These are phyloP conservation scores for Globisporangium alternatum DNA, from an alignment of 352 stramenopile genomes.

Conservation along the genomic window DNA sequence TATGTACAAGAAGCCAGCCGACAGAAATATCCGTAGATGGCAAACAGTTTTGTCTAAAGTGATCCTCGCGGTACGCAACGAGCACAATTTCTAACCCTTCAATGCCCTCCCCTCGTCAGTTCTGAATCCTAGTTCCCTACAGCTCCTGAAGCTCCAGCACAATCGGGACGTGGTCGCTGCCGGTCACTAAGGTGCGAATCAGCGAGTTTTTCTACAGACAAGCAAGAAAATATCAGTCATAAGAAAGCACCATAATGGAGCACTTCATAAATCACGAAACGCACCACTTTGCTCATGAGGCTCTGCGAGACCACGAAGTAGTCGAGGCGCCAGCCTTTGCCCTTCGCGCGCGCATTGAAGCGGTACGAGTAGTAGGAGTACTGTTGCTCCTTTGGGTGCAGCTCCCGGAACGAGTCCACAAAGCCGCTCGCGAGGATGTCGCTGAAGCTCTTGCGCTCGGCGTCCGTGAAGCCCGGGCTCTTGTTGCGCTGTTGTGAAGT, in stretches of 20 bases:
- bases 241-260: background rate
- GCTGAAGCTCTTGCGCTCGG: slow-evolving; percentile 74
- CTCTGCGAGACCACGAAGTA: slow-evolving; percentile 77
- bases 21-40: too few relatives aligned
- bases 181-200: slow-evolving; percentile 58
- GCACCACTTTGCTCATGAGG: slow-evolving; percentile 59
- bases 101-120: too few relatives aligned
- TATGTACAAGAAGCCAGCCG: too few relatives aligned
- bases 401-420: slow-evolving; percentile 69
- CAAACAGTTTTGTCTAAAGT: too few relatives aligned
- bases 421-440: slow-evolving; percentile 58
- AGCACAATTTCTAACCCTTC: too few relatives aligned
- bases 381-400: slow-evolving; percentile 58
- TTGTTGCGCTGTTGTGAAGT: slow-evolving; percentile 44
- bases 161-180: slow-evolving; percentile 81
- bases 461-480: slow-evolving; percentile 75
- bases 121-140: background rate
- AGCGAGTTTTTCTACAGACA: slow-evolving; percentile 41
- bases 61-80: too few relatives aligned
- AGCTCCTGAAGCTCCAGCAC: slow-evolving; percentile 49
- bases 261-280: slow-evolving; percentile 10
- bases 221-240: slow-evolving; percentile 7
- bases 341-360: slow-evolving; percentile 71
- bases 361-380: slow-evolving; percentile 86
- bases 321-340: slow-evolving; percentile 86